Base-by-base conservation (phyloP, 139 green algal species). In the Zygnema cylindricum region DNA sequence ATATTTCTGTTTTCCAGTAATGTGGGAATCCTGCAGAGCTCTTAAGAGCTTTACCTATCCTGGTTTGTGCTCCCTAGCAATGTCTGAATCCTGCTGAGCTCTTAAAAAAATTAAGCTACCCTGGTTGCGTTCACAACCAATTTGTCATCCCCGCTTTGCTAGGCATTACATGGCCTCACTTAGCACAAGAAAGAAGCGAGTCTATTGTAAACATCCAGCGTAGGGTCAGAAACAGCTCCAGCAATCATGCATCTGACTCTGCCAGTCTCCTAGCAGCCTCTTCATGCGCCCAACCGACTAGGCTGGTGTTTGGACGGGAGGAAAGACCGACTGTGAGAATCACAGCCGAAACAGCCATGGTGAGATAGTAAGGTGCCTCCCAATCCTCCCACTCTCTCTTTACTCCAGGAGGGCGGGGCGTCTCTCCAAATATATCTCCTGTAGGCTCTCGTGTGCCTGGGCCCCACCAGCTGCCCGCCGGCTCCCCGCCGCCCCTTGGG, bases 321-420 rank as follows among this genome's bases (percentile, higher is more conserved):
- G 33, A 89, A 22, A 92, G 87, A 2, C 88, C 88, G n/a, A 92
- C 87, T 2, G 76, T 40, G 2, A 92, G 88, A 21, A 92, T 63
- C 32, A 92, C 88, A 23, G 43, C 55, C n/a, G 88, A 35, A 1
- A 69, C 76, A 43, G 32, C 88, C 54, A 93, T 81, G 33, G 88
- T 92, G 42, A 69, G 32, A 69, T 92, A 92, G 69, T 91, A 92
- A 11, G 88, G 88, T 43, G 55, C 49, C 87, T 92, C 88, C 88
- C 88, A 92, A 35, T 92, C 76, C 49, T 92, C 88, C 88, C 88
- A 92, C 77, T 91, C 78, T 23, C 88, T 38, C 33, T 43, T 43
- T 55, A 82, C 33, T 21, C 88, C 88, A 55, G 88, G n/a, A 32
- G 88, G 87, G 30, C 41, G 88, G 71, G 88, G 88, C n/a, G 42